These are phyloP conservation scores for Candida ortonii DNA, from an alignment of 805 yeast genomes.

Conservation along the genomic window DNA sequence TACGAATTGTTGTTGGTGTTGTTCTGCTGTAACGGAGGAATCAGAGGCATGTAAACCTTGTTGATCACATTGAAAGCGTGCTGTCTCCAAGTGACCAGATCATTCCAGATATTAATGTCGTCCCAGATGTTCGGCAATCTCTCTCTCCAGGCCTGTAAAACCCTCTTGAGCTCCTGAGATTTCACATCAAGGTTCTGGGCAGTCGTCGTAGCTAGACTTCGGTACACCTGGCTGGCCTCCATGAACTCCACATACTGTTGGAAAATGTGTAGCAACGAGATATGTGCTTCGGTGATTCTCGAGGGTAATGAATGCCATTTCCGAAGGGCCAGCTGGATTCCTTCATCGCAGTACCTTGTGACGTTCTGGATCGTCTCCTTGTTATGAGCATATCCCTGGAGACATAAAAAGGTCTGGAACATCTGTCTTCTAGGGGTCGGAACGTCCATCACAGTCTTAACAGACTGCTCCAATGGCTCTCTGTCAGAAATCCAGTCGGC, in stretches of 20 bases:
- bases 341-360: slow-evolving; percentile 88
- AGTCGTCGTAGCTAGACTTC: slow-evolving; percentile 82
- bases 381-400: slow-evolving; percentile 92
- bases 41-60: slow-evolving; percentile 88
- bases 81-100: slow-evolving; percentile 96
- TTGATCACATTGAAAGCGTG: slow-evolving; percentile 96
- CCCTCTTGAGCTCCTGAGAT: slow-evolving; percentile 91
- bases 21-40: slow-evolving; percentile 78
- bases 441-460: slow-evolving; percentile 95
- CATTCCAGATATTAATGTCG: slow-evolving; percentile 97
- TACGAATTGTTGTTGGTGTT: slow-evolving; percentile 78
- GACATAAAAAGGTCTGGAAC: slow-evolving; percentile 87
- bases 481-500: slow-evolving; percentile 97
- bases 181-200: slow-evolving; percentile 90
- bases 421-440: slow-evolving; percentile 97
- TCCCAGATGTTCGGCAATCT: slow-evolving; percentile 96
- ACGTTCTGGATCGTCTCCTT: slow-evolving; percentile 82
- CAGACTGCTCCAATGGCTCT: slow-evolving; percentile 91
- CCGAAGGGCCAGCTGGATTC: slow-evolving; percentile 85
- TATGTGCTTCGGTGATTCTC: slow-evolving; percentile 73
- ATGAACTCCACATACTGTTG: slow-evolving; percentile 96
- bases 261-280: slow-evolving; percentile 86
- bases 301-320: slow-evolving; percentile 93
- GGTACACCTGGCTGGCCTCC: slow-evolving; percentile 94
- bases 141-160: slow-evolving; percentile 96